Percentiles rank a stretch among this genome's conserved stretches.
Conservation (phyloP, 805 yeast species). For the Cyberlindnera saturnus region DNA sequence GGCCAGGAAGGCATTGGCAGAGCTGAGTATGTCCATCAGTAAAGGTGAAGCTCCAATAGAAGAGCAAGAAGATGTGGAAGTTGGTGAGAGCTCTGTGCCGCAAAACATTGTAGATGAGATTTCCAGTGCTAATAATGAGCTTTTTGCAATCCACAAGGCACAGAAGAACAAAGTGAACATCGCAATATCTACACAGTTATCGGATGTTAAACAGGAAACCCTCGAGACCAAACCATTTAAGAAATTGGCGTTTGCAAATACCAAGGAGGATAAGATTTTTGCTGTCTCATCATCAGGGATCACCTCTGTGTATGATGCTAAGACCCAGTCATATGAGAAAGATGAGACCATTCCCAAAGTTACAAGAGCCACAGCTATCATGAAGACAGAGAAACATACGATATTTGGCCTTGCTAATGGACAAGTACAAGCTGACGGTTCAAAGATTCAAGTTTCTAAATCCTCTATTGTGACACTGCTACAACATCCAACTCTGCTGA, state of each 20-base stretch:
- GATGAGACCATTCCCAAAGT: slow-evolving; percentile 9
- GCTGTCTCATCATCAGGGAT: slow-evolving; percentile 16
- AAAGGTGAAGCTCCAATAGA: slow-evolving; percentile 10
- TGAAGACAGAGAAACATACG: slow-evolving; percentile 4
- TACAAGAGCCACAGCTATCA: slow-evolving; percentile 9
- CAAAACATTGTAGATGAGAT: slow-evolving; percentile 4
- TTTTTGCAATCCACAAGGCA: slow-evolving; percentile 18
- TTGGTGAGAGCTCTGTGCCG: slow-evolving; percentile 7
- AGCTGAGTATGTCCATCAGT: slow-evolving; percentile 40
- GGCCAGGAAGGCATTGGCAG: slow-evolving; percentile 57
- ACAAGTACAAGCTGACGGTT: slow-evolving; percentile 8
- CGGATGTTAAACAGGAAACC: slow-evolving; percentile 1
- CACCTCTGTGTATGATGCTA: slow-evolving; percentile 8
- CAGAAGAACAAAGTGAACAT: slow-evolving; percentile 19
- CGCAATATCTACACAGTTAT: slow-evolving; percentile 6
- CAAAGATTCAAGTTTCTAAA: slow-evolving; percentile 3
- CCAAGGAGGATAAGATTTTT: slow-evolving; percentile 2
- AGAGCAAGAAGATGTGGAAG: slow-evolving; percentile 1
- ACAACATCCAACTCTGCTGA: slow-evolving; percentile 29
- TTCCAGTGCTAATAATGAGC: slow-evolving; percentile 10
- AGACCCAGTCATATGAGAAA: slow-evolving; percentile 6
- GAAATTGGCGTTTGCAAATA: slow-evolving; percentile 2
- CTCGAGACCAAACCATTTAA: slow-evolving; percentile 15
- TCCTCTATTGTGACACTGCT: slow-evolving; percentile 19
- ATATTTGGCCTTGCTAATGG: slow-evolving; percentile 15